Evolutionary conservation across 805 yeast genomes (phyloP), one percentile per base, ranked within the genome.

Genomic region (Cyberlindnera subsufficiens): DNA sequence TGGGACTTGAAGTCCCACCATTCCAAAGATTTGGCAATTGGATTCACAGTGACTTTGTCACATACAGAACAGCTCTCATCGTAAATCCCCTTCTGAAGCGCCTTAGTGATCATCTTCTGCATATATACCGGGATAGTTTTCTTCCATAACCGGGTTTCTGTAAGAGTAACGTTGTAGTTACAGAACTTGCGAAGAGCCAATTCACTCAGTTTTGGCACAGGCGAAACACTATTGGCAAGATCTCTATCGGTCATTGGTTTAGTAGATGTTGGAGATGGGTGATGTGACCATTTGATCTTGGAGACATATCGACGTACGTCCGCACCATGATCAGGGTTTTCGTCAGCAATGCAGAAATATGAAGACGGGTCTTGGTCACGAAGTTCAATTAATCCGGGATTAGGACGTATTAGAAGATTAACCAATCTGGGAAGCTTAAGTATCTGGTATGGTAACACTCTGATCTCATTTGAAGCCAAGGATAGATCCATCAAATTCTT

Each of bases 1-100:
- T 78, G 72, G 32, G 66, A 71, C 39, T 73, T 65, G 37, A 78
- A 66, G 51, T 80, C 80, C 86, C 86, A 80, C 85, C 85, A 80
- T 54, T 80, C 86, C 46, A 72, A 55, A 1, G 73, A 68, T 50
- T 79, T 81, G 0, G 84, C 85, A 13, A 70, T 67, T 3, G 82
- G 75, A 42, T 78, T 80, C 6, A 78, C 71, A 3, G 73, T 65
- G n/a, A 70, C 63, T 4, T 58, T 44, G 7, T 65, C 59, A 56
- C 86, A 80, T 34, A 65, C 63, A 3, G 77, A 72, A 54, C 86
- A 80, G 0, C 68, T 62, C 45, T 78, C 82, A 14, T 71, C 69
- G 50, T 69, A 68, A 4, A 66, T 57, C 2, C 74, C 84, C 49
- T 71, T 72, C 25, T 72, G 68, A n/a, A 80, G 61, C 0, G 84